Conservation (phyloP, 768 basidiomycete species). For the Imleria badia region DNA sequence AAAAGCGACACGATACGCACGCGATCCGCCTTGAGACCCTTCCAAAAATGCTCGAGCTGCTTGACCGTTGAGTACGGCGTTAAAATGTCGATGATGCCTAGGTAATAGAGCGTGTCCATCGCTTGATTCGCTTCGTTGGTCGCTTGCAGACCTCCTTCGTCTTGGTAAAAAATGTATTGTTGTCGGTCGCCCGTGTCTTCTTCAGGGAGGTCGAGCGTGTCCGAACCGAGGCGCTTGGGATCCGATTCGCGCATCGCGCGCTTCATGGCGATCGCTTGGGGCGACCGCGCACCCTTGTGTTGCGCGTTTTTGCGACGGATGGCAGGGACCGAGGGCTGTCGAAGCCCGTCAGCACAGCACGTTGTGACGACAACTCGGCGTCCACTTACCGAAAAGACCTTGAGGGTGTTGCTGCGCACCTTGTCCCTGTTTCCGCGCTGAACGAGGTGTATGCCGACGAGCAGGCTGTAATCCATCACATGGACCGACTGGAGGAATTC, state of each 20-base stretch:
- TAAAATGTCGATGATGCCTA: slow-evolving; percentile 95
- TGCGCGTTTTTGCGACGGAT: slow-evolving; percentile 62
- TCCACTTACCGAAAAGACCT: slow-evolving; percentile 81
- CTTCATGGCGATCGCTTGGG: slow-evolving; percentile 82
- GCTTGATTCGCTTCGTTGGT: slow-evolving; percentile 81
- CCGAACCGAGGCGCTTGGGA: slow-evolving; percentile 62
- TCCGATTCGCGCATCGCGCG: slow-evolving; percentile 84
- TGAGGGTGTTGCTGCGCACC: slow-evolving; percentile 84
- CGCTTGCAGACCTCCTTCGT: slow-evolving; percentile 90
- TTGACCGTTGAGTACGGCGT: slow-evolving; percentile 84
- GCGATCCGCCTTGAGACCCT: slow-evolving; percentile 81
- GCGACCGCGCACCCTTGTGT: slow-evolving; percentile 53
- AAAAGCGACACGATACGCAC: slow-evolving; percentile 61
- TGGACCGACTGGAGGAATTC: slow-evolving; percentile 78
- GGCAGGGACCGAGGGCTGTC: slow-evolving; percentile 67
- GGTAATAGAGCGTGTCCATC: slow-evolving; percentile 82
- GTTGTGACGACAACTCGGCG: background rate
- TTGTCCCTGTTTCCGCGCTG: slow-evolving; percentile 90
- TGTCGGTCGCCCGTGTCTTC: slow-evolving; percentile 55
- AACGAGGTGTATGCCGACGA: slow-evolving; percentile 94
- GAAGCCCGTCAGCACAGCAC: slow-evolving; percentile 1
- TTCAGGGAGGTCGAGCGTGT: slow-evolving; percentile 56
- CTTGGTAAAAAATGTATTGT: slow-evolving; percentile 92
- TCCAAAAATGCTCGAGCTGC: slow-evolving; percentile 88
- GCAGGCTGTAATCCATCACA: slow-evolving; percentile 96